Conservation (phyloP, 176 grass and related monocot genomes). For the Carex myosuroides region DNA sequence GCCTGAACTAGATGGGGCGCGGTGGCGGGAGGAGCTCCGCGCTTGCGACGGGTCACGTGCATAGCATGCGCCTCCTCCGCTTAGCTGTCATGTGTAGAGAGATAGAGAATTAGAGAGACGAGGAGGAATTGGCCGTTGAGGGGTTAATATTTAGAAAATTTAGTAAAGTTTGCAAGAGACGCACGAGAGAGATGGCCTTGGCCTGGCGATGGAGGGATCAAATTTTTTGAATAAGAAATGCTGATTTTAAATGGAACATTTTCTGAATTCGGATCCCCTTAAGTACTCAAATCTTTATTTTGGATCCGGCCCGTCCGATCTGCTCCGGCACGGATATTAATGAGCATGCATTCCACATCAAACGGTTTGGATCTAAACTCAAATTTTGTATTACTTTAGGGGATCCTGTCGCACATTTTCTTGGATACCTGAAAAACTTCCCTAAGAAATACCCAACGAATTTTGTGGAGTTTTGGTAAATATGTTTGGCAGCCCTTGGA, state of each 20-base stretch:
- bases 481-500: neutral
- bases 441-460: neutral
- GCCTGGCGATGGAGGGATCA: neutral
- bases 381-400: too few relatives aligned
- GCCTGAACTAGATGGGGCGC: constrained; percentile 24
- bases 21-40: constrained; percentile 15
- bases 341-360: too few relatives aligned
- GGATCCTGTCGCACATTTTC: neutral
- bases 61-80: constrained; percentile 6
- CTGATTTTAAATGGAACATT: neutral
- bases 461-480: neutral
- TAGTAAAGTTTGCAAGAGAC: neutral
- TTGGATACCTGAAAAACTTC: neutral
- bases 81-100: constrained; percentile 19
- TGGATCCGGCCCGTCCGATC: too few relatives aligned
- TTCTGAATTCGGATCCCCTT: neutral
- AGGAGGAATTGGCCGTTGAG: neutral
- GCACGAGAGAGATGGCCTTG: neutral
- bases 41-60: constrained; percentile 16
- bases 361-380: too few relatives aligned
- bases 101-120: neutral
- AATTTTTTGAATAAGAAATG: constrained; percentile 7
- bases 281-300: too few relatives aligned
- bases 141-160: neutral
- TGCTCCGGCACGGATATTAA: too few relatives aligned